phyloP scores from a whole-genome alignment of 2,329 filamentous ascomycete species.

The Stylonectria norvegica region DNA sequence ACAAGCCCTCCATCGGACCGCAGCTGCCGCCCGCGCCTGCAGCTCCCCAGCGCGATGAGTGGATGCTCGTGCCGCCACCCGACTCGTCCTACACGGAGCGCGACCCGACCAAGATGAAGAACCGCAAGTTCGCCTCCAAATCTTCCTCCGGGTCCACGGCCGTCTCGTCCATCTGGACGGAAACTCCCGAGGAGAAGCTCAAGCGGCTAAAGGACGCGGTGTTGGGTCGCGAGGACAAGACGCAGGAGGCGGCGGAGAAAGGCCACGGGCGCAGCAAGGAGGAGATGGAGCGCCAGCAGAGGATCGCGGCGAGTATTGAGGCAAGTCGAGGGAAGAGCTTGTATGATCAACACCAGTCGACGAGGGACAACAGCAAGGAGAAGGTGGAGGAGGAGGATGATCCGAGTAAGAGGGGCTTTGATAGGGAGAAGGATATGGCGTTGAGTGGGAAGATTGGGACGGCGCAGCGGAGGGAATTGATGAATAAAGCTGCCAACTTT shows the following conservation, averaged over 20 bases:
- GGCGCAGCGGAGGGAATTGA: conserved; percentile 71
- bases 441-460: conserved; percentile 68
- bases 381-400: conserved; percentile 72
- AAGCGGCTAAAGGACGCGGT: conserved; percentile 77
- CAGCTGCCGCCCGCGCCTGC: conserved; percentile 30
- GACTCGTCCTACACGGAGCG: conserved; percentile 55
- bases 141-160: conserved; percentile 31
- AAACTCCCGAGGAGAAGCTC: conserved; percentile 85
- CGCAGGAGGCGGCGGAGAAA: conserved; percentile 32
- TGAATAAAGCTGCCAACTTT: conserved; percentile 78
- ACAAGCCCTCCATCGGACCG: conserved; percentile 43
- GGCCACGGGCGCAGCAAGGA: conserved; percentile 47
- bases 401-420: conserved; percentile 83
- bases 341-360: conserved; percentile 52
- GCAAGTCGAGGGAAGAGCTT: conserved; percentile 56
- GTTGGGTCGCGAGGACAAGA: conserved; percentile 61
- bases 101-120: conserved; percentile 80
- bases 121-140: conserved; percentile 76
- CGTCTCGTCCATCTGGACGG: conserved; percentile 73
- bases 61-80: conserved; percentile 73
- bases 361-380: conserved; percentile 29
- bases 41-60: conserved; percentile 71
- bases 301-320: conserved; percentile 49
- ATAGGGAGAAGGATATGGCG: conserved; percentile 91
- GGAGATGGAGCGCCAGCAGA: conserved; percentile 52